A percentile compares a stretch with the other conserved stretches of the same genome.
Conservation (phyloP, 1,284 basidiomycete genomes). For the Ustilago curta region DNA sequence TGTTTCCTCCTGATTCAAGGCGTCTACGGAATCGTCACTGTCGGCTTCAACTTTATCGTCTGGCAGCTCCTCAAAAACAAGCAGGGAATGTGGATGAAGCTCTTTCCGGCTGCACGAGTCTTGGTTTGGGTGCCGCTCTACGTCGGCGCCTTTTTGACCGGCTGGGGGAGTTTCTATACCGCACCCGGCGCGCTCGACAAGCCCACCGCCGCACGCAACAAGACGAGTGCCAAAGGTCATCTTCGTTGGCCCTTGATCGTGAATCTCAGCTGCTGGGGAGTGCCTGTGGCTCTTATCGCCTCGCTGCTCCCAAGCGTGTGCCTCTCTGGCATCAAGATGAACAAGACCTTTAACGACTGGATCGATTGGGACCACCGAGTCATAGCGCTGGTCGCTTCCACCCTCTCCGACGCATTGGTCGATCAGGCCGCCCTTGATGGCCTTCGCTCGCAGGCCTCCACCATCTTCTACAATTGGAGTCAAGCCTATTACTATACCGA, state of each 20-base stretch:
- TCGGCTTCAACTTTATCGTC: conserved; percentile 48
- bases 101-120: conserved; percentile 22
- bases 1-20: conserved; percentile 50
- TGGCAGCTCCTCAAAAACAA: conserved; percentile 33
- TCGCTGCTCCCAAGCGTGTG: conserved; percentile 36
- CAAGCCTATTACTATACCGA: conserved; percentile 41
- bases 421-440: conserved; percentile 9
- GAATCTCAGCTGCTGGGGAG: conserved; percentile 54
- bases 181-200: conserved; percentile 59
- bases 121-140: conserved; percentile 52
- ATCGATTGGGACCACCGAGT: conserved; percentile 16
- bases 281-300: conserved; percentile 42
- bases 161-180: conserved; percentile 61
- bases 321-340: conserved; percentile 27
- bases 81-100: background rate
- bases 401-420: conserved; percentile 6
- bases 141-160: conserved; percentile 53
- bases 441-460: conserved; percentile 22
- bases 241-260: conserved; percentile 52
- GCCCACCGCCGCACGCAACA: conserved; percentile 33
- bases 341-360: conserved; percentile 26
- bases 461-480: conserved; percentile 36
- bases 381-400: conserved; percentile 10
- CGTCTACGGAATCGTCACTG: conserved; percentile 31
- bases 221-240: conserved; percentile 27